Evolutionary conservation across 768 basidiomycete species (phyloP), one percentile per base, ranked within the genome.

Genomic region (Naganishia onofrii): DNA sequence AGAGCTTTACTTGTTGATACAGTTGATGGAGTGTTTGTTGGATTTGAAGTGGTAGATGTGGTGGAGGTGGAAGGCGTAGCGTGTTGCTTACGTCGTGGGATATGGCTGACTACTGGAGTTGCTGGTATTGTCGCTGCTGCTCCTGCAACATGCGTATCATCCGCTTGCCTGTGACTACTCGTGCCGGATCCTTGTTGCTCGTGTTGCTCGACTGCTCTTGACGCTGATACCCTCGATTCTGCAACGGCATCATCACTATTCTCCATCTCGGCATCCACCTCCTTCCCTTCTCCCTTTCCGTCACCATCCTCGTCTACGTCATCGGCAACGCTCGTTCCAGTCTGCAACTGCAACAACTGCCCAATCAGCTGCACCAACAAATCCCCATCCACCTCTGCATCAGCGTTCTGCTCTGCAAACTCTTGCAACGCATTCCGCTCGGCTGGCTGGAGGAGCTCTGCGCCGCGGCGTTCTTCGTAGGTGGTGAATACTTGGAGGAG

Each of bases 291-390:
- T 36, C 34, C 34, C 31, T n/a, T 8, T 36, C 34, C n/a, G n/a
- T n/a, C n/a, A n/a, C n/a, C n/a, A n/a, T n/a, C n/a, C n/a, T n/a
- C n/a, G n/a, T 36, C 34, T 36, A 12, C 34, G 12, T 5, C 34
- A 36, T 36, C 38, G 21, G 34, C 4, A 15, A 2, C 34, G 8
- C 6, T 17, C 32, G 57, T 36, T 38, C 57, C 21, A 42, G 42
- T 15, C 42, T 42, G 42, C 42, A 42, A 42, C 42, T 42, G 42
- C 60, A 63, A 26, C 60, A 63, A 29, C 60, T 63, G 38, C 42
- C 60, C 60, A 23, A 63, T 63, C 60, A 63, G 46, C 60, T 12
- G 34, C 36, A 63, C 60, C 60, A 63, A 46, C 6, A 63, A n/a
- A 3, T 26, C 60, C 2, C 36, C 60, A 28, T 63, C 60, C 2